A percentile compares a stretch with the other conserved stretches of the same genome.
Evolutionary conservation across 257 asterid species (phyloP).

Genomic region (Nicotiana otophora): DNA sequence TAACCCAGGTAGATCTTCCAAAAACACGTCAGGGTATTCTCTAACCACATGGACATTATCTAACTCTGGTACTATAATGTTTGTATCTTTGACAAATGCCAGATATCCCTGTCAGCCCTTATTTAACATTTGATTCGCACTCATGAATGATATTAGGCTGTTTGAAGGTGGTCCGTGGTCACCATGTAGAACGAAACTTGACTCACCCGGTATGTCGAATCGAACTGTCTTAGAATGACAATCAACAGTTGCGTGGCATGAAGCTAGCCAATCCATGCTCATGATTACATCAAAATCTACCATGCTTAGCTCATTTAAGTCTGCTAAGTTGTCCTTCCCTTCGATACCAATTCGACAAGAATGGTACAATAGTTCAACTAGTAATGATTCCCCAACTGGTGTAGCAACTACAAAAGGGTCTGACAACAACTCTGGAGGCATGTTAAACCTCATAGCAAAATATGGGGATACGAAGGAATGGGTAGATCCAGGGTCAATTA

Average conservation of each 20-base stretch:
- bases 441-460: too few relatives aligned
- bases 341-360: not conserved
- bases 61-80: too few relatives aligned
- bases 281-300: not conserved
- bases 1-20: too few relatives aligned
- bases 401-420: not conserved
- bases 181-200: too few relatives aligned
- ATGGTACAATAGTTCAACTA: not conserved
- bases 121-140: too few relatives aligned
- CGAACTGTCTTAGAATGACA: not conserved
- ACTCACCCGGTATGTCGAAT: not conserved
- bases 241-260: not conserved
- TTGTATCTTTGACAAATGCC: too few relatives aligned
- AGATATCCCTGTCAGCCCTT: too few relatives aligned
- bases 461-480: too few relatives aligned
- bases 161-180: too few relatives aligned
- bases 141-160: too few relatives aligned
- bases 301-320: not conserved
- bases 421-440: not conserved
- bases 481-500: too few relatives aligned
- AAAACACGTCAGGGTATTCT: not conserved
- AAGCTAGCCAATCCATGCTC: not conserved
- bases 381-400: not conserved
- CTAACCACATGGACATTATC: not conserved
- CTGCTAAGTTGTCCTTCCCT: not conserved